Conservation (phyloP, 306 rosid genomes). For the Rosa multiflora region DNA sequence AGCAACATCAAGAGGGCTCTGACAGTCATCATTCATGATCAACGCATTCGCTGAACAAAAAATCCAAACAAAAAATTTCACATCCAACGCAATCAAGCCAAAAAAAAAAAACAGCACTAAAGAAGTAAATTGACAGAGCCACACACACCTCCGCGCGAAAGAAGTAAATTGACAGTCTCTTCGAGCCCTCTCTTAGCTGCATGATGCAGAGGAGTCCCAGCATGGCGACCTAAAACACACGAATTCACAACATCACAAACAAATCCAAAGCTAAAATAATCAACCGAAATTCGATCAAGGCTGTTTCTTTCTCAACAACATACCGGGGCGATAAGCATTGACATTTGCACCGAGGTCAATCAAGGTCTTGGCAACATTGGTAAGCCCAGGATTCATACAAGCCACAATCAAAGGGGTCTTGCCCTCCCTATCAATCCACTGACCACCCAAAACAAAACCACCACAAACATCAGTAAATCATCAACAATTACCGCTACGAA, state of each 20-base stretch:
- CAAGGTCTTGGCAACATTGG: slow-evolving; percentile 65
- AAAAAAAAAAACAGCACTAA: neutral
- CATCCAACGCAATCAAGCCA: neutral
- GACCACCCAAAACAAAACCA: slow-evolving; percentile 20
- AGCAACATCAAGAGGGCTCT: slow-evolving; percentile 85
- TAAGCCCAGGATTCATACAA: slow-evolving; percentile 70
- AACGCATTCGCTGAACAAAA: slow-evolving; percentile 69
- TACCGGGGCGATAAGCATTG: slow-evolving; percentile 91
- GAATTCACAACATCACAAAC: neutral
- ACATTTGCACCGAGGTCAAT: slow-evolving; percentile 92
- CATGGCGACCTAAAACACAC: slow-evolving; percentile 56
- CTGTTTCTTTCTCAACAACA: no score
- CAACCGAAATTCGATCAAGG: neutral
- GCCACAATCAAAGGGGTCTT: slow-evolving; percentile 89
- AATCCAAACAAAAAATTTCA: slow-evolving; percentile 21
- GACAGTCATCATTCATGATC: slow-evolving; percentile 90
- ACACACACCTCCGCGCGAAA: slow-evolving; percentile 60
- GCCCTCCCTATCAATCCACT: slow-evolving; percentile 81
- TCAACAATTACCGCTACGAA: slow-evolving; percentile 11
- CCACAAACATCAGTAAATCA: slow-evolving; percentile 26
- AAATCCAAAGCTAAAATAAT: neutral
- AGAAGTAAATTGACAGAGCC: neutral
- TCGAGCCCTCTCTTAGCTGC: slow-evolving; percentile 94
- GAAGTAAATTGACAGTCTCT: slow-evolving; percentile 70
- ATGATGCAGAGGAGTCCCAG: slow-evolving; percentile 95